These are phyloP conservation scores for Ampelocalamus luodianensis DNA, from an alignment of 176 grass and related monocot species.

Conservation along the genomic window DNA sequence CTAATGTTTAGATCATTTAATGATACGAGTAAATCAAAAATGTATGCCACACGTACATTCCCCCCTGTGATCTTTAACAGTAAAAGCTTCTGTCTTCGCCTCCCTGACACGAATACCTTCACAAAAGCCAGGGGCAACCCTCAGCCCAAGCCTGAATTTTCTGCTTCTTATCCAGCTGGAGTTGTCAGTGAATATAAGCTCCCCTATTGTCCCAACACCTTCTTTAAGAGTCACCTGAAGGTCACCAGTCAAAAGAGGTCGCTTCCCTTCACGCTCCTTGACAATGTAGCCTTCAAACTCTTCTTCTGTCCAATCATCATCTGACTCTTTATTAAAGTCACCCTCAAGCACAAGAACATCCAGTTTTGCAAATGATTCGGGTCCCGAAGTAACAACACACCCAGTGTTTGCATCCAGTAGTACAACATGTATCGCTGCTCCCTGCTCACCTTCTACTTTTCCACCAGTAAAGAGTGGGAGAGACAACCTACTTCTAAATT, in stretches of 20 bases:
- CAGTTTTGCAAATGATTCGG: slow-evolving; percentile 82
- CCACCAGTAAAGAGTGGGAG: slow-evolving; percentile 90
- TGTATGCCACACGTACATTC: slow-evolving; percentile 59
- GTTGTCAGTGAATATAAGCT: slow-evolving; percentile 92
- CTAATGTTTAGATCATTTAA: slow-evolving; percentile 26
- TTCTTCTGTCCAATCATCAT: slow-evolving; percentile 85
- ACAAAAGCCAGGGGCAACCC: slow-evolving; percentile 66
- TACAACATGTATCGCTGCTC: slow-evolving; percentile 86
- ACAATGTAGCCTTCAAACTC: slow-evolving; percentile 81
- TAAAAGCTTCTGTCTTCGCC: slow-evolving; percentile 92
- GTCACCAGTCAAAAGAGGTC: slow-evolving; percentile 89
- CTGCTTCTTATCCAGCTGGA: slow-evolving; percentile 98
- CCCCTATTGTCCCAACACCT: slow-evolving; percentile 90
- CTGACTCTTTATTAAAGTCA: slow-evolving; percentile 88
- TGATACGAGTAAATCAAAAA: slow-evolving; percentile 31
- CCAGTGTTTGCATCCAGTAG: slow-evolving; percentile 72
- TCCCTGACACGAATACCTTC: slow-evolving; percentile 83
- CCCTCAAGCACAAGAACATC: slow-evolving; percentile 91
- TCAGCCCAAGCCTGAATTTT: slow-evolving; percentile 89
- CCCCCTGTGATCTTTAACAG: slow-evolving; percentile 91
- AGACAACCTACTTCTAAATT: slow-evolving; percentile 69
- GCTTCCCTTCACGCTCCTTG: slow-evolving; percentile 93
- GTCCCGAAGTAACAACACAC: slow-evolving; percentile 62
- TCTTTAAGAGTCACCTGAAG: slow-evolving; percentile 90
- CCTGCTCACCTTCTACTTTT: slow-evolving; percentile 95